These are phyloP conservation scores for Fusarium ambrosium DNA, from an alignment of 2,329 filamentous ascomycete species.

Conservation along the genomic window DNA sequence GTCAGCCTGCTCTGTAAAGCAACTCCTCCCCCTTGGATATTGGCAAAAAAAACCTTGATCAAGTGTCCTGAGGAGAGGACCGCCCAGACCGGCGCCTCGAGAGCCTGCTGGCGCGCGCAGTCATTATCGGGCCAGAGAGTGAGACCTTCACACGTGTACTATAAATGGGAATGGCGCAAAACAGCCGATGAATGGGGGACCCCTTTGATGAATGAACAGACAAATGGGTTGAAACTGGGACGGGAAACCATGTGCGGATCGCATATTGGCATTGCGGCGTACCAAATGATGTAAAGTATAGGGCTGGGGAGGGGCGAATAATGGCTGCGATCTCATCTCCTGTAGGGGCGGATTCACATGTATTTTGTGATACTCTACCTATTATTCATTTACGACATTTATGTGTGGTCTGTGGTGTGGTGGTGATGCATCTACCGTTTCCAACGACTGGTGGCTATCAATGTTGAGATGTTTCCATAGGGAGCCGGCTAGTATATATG, in stretches of 20 bases:
- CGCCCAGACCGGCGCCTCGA: slow-evolving; percentile 35
- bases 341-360: slow-evolving; percentile 45
- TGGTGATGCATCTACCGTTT: neutral
- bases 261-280: slow-evolving; percentile 35
- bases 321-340: slow-evolving; percentile 50
- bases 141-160: slow-evolving; percentile 45
- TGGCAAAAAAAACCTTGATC: slow-evolving; percentile 22
- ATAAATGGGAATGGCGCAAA: slow-evolving; percentile 48
- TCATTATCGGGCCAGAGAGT: slow-evolving; percentile 37
- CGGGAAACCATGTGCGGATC: slow-evolving; percentile 31
- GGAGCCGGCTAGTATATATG: neutral
- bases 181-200: slow-evolving; percentile 36
- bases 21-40: slow-evolving; percentile 6
- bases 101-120: slow-evolving; percentile 37
- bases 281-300: slow-evolving; percentile 48
- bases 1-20: slow-evolving; percentile 65
- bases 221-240: slow-evolving; percentile 36
- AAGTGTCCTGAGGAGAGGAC: slow-evolving; percentile 14
- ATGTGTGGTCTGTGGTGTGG: slow-evolving; percentile 12
- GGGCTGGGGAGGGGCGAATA: slow-evolving; percentile 38
- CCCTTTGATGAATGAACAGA: slow-evolving; percentile 36
- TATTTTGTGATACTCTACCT: slow-evolving; percentile 47
- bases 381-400: slow-evolving; percentile 40
- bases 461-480: neutral
- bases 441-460: neutral